These are phyloP conservation scores for Gracilaria gracilis DNA, from an alignment of 23 red algal species.

Conservation along the genomic window DNA sequence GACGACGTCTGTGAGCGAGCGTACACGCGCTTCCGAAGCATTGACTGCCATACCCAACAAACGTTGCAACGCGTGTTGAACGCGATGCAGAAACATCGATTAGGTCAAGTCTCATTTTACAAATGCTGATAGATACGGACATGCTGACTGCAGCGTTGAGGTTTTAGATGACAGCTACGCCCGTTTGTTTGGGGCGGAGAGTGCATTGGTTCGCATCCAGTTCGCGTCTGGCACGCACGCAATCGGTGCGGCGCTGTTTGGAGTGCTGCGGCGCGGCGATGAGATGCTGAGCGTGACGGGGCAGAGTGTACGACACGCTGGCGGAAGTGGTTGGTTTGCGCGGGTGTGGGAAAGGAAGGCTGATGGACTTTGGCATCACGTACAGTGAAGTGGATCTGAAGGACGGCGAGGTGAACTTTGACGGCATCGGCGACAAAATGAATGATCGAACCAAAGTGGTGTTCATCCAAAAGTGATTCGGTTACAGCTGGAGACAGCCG, in stretches of 20 bases:
- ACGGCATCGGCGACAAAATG: slow-evolving; percentile 34
- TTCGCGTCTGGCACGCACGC: slow-evolving; percentile 86
- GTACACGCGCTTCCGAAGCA: neutral
- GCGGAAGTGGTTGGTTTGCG: slow-evolving; percentile 88
- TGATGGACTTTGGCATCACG: slow-evolving; percentile 72
- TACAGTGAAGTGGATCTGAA: slow-evolving; percentile 72
- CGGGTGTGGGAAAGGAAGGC: slow-evolving; percentile 36
- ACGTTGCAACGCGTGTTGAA: slow-evolving; percentile 62
- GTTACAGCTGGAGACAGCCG: slow-evolving; percentile 78
- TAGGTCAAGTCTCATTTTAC: slow-evolving; percentile 72
- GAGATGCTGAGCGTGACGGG: slow-evolving; percentile 82
- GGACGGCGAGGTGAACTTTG: slow-evolving; percentile 51
- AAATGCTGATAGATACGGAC: slow-evolving; percentile 81
- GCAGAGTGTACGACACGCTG: slow-evolving; percentile 84
- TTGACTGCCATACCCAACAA: slow-evolving; percentile 62
- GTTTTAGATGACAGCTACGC: slow-evolving; percentile 77
- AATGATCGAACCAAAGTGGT: slow-evolving; percentile 57
- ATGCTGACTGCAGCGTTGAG: slow-evolving; percentile 80
- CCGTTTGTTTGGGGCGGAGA: slow-evolving; percentile 75
- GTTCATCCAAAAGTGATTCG: slow-evolving; percentile 85
- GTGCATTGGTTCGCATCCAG: slow-evolving; percentile 82
- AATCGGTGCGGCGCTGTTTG: slow-evolving; percentile 83
- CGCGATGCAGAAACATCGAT: slow-evolving; percentile 49
- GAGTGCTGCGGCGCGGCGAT: slow-evolving; percentile 82
- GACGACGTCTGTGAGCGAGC: slow-evolving; percentile 2